Evolutionary conservation across 495 filamentous ascomycete genomes (phyloP).

Genomic region (Aspergillus nanangensis): DNA sequence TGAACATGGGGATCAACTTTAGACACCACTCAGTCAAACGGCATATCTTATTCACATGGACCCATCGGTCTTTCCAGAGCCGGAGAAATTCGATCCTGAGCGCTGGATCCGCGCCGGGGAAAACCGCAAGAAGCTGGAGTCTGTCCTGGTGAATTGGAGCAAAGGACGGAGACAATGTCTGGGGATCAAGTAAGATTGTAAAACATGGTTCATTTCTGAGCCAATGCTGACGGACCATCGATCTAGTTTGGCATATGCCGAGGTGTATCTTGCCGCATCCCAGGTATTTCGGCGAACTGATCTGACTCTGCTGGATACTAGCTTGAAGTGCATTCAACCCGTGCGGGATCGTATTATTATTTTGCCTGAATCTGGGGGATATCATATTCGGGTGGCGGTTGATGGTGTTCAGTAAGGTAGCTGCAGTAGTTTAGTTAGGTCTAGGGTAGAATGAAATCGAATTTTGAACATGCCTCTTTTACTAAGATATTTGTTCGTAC

Average conservation of each 20-base stretch:
- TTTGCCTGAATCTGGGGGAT: neutral
- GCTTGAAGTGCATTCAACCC: neutral
- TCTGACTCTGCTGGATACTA: neutral
- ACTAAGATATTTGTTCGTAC: too few species aligned
- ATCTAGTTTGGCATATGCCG: slow-evolving; percentile 3
- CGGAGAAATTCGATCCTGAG: slow-evolving; percentile 35
- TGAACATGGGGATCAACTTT: slow-evolving; percentile 12
- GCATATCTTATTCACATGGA: slow-evolving; percentile 34
- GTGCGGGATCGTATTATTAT: neutral
- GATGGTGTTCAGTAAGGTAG: neutral
- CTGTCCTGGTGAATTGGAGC: slow-evolving; percentile 24
- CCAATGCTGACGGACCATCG: neutral
- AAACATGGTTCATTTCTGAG: neutral
- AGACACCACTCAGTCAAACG: slow-evolving; percentile 38
- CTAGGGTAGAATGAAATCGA: too few species aligned
- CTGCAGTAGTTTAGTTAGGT: too few species aligned
- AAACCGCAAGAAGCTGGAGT: slow-evolving; percentile 8
- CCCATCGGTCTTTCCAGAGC: slow-evolving; percentile 35
- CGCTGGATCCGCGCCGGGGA: slow-evolving; percentile 32
- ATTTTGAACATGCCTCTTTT: too few species aligned
- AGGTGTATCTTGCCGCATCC: slow-evolving; percentile 3
- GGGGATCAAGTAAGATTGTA: slow-evolving; percentile 20
- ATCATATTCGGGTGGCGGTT: neutral
- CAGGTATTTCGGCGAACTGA: slow-evolving; percentile 1
- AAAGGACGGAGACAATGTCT: slow-evolving; percentile 24